Evolutionary conservation across 129 eudicot species (phyloP).

Genomic region (Solidago caesia): DNA sequence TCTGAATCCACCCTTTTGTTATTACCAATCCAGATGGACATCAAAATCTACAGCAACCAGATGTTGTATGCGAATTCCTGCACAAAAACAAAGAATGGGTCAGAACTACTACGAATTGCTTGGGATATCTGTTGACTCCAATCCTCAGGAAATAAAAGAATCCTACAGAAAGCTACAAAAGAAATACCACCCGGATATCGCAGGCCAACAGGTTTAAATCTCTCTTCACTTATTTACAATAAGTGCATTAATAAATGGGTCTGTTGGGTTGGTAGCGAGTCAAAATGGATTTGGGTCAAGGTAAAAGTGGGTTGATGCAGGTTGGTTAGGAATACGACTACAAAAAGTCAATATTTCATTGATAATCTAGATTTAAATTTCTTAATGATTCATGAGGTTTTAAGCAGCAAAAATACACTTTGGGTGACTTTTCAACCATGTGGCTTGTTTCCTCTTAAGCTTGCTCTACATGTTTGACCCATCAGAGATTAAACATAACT

Average conservation of each 20-base stretch:
- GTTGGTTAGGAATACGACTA: not conserved
- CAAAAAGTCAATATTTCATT: not conserved
- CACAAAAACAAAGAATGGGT: conserved; percentile 15
- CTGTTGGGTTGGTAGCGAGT: not conserved
- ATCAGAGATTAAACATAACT: not conserved
- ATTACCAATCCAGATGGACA: conserved; percentile 20
- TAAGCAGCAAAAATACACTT: not conserved
- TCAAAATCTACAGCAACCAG: conserved; percentile 20
- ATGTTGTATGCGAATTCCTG: conserved; percentile 35
- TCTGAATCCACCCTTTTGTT: not conserved
- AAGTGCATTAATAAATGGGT: not conserved
- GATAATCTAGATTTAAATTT: not conserved
- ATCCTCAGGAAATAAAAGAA: conserved; percentile 51
- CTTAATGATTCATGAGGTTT: not conserved
- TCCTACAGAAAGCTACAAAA: conserved; percentile 70
- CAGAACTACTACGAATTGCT: conserved; percentile 57
- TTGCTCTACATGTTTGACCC: not conserved
- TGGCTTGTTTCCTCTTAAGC: not conserved
- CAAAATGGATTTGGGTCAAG: not conserved
- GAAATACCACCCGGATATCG: conserved; percentile 72
- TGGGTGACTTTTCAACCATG: not conserved
- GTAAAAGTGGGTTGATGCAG: not conserved
- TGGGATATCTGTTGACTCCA: conserved; percentile 52
- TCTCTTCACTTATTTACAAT: not conserved
- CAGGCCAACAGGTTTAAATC: conserved; percentile 58